These are phyloP conservation scores for Podospora sp. DNA, from an alignment of 495 filamentous ascomycete species.

Conservation along the genomic window DNA sequence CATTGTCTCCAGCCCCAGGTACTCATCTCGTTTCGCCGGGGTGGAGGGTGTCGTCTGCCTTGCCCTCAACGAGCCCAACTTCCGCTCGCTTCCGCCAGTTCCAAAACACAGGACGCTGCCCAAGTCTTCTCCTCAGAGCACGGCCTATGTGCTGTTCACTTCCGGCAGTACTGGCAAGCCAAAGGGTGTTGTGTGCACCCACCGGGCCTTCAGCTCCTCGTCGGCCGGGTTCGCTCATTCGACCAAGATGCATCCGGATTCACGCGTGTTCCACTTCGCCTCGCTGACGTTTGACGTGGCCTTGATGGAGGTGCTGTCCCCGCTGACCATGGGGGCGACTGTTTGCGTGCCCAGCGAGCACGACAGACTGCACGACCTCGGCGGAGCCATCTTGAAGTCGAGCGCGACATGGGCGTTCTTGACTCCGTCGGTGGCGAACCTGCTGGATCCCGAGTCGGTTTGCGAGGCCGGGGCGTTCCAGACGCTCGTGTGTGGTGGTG, in stretches of 20 bases:
- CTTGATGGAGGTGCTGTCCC: constrained; percentile 57
- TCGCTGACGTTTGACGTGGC: constrained; percentile 62
- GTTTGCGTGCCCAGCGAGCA: constrained; percentile 64
- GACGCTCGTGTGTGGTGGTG: constrained; percentile 37
- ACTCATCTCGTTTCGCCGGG: constrained; percentile 17
- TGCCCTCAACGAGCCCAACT: constrained; percentile 17
- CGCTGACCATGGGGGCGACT: constrained; percentile 61
- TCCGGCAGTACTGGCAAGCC: constrained; percentile 47
- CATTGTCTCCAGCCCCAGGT: constrained; percentile 28
- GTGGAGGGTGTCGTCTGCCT: constrained; percentile 14
- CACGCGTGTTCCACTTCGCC: constrained; percentile 58
- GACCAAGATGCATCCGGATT: constrained; percentile 19
- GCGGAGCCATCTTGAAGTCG: constrained; percentile 29
- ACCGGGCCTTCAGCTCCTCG: constrained; percentile 29
- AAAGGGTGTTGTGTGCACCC: constrained; percentile 39
- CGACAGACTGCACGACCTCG: constrained; percentile 43
- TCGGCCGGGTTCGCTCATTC: constrained; percentile 3
- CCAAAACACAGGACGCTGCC: neutral
- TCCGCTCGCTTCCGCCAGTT: constrained; percentile 20
- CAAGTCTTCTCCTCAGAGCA: neutral
- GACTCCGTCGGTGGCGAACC: constrained; percentile 29
- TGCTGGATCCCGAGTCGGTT: constrained; percentile 33
- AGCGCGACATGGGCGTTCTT: constrained; percentile 30
- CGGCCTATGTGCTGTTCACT: constrained; percentile 57
- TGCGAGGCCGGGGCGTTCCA: constrained; percentile 25